These are phyloP conservation scores for Fusarium subglutinans DNA, from an alignment of 2,329 filamentous ascomycete genomes.

Conservation along the genomic window DNA sequence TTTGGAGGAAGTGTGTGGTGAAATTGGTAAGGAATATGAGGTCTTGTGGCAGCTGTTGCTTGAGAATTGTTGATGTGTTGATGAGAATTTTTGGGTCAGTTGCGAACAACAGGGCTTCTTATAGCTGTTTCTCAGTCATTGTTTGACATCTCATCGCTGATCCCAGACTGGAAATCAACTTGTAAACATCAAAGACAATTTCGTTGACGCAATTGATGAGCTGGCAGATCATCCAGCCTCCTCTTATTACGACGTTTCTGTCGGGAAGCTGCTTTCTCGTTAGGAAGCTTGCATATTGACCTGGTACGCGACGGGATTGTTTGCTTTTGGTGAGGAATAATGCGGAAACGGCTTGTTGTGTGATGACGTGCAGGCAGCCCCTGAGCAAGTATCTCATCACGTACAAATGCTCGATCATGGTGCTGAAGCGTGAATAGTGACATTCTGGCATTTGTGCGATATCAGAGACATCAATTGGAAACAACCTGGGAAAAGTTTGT, in stretches of 20 bases:
- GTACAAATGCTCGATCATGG: neutral
- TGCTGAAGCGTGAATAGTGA: neutral
- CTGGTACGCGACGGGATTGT: neutral
- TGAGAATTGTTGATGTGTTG: neutral
- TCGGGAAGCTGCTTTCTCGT: neutral
- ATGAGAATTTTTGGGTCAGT: neutral
- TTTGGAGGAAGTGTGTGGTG: constrained; percentile 39
- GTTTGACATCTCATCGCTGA: neutral
- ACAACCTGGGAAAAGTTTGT: neutral
- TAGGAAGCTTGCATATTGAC: constrained; percentile 1
- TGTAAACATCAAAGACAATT: neutral
- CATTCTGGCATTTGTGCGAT: neutral
- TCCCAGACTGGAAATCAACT: neutral
- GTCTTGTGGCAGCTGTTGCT: neutral
- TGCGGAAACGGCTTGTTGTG: neutral
- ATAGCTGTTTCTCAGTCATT: constrained; percentile 1
- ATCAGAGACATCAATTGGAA: neutral
- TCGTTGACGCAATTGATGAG: constrained; percentile 37
- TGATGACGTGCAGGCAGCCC: constrained; percentile 19
- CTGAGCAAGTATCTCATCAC: neutral
- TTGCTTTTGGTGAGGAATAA: neutral
- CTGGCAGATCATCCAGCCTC: neutral
- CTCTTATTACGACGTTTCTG: neutral
- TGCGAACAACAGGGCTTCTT: constrained; percentile 18
- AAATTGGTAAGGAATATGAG: neutral